Base-by-base conservation (phyloP, 2,329 filamentous ascomycete genomes). In the Talaromyces sp. region DNA sequence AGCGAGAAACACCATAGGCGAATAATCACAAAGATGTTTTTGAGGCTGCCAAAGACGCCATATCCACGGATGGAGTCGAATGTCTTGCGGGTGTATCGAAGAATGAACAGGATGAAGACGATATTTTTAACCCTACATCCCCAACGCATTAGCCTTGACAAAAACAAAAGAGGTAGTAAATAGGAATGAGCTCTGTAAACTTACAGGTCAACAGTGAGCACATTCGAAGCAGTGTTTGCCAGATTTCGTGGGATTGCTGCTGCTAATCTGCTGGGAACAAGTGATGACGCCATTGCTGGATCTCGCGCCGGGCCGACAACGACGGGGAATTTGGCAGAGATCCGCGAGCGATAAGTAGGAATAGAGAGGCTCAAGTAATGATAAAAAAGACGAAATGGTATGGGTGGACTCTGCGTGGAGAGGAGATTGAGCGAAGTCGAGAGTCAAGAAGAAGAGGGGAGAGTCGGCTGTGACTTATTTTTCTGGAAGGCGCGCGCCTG, bases 31-130 rank as follows among this genome's bases (percentile, higher is more conserved):
- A 95, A 97, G 65, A 90, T 77, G 75, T 93, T 88, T 70, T 85
- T 80, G 63, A 92, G 71, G 62, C 91, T 90, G 65, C 93, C 93
- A 72, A 96, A 78, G 69, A 95, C 75, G 66, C 95, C 95, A 73
- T 95, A 92, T 67, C 95, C 95, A 71, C 90, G 91, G 67, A 98
- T 83, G 72, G 95, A 91, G 79, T 92, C 89, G 73, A 91, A 89
- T 30, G 85, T 84, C 71, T 89, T 90, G 66, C 92, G 90, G 33
- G 89, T 85, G 82, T 92, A 90, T 72, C 93, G 89, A 55, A 96
- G 80, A 63, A 97, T 75, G 78, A 98, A 97, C 68, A 96, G 84
- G 72, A 93, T 82, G 76, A 98, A 96, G 69, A 98, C 81, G 63
- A 97, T 81, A 73, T 97, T 96, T 59, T 91, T 90, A 64, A 96